Evolutionary conservation across 345 rosid genomes (phyloP), one percentile per base, ranked within the genome.

Genomic region (Aquilaria yunnanensis): DNA sequence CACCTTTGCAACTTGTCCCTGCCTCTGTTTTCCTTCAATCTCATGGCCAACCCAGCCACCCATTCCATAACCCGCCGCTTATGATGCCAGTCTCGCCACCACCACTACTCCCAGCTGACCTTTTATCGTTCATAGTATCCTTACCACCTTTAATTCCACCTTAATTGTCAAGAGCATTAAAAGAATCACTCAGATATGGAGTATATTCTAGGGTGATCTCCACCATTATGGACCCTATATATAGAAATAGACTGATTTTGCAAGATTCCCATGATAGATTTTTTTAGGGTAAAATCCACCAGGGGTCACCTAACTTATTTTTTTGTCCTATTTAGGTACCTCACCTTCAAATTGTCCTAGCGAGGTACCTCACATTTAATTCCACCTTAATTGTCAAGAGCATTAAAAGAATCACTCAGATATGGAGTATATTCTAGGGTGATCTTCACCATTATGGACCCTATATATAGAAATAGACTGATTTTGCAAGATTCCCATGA

Each of bases 131-230:
- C 12, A 37, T 70, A 61, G 64, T 80, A 65, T 66, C 81, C 66
- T 84, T 90, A 56, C 80, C 81, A 47, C 79, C 87, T 58, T 80
- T 83, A 56, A 64, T 63, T 48, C 83, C 87, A 32, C 64, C 77
- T 61, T 87, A 60, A 54, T 81, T 72, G 47, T 95, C 99, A 65
- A 94, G 78, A 51, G 78, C 93, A 72, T 95, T 97, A 55, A 83
- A 72, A 49, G 98, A 95, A 75, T 89, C 99, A 69, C 94, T 90
- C 58, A 91, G 76, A 81, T 88, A 95, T 56, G 85, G 70, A 64
- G 99, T 97, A 77, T 82, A 95, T 67, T 89, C 99, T 0, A 96
- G 98, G 30, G 87, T 89, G 66, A 95, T 85, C 86, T 91, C 91
- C 69, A 95, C 99, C 81, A 95, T 91, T 34, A 97, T 97, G 16